These are phyloP conservation scores for Linum lewisii DNA, from an alignment of 345 rosid genomes.

Conservation along the genomic window DNA sequence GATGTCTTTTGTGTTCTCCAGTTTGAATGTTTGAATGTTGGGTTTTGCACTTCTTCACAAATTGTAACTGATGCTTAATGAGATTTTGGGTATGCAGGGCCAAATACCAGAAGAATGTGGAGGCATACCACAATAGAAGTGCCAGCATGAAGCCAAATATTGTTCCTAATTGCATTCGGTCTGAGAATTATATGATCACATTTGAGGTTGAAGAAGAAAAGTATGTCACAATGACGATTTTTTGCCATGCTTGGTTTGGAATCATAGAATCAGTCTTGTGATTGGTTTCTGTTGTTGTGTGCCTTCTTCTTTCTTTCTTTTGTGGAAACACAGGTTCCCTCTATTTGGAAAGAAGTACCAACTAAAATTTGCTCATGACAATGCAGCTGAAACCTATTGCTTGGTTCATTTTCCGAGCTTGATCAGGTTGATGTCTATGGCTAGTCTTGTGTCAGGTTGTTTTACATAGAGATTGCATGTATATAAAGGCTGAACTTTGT, in stretches of 20 bases:
- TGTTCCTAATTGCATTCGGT: slow-evolving; percentile 86
- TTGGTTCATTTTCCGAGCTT: slow-evolving; percentile 98
- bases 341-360: slow-evolving; percentile 92
- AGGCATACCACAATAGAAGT: slow-evolving; percentile 88
- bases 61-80: background rate
- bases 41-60: background rate
- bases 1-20: background rate
- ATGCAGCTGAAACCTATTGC: slow-evolving; percentile 65
- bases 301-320: background rate
- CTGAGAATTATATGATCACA: slow-evolving; percentile 87
- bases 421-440: slow-evolving; percentile 47
- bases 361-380: slow-evolving; percentile 77
- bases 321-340: slow-evolving; percentile 57
- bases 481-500: background rate
- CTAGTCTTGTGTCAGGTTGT: background rate
- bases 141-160: slow-evolving; percentile 69
- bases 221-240: slow-evolving; percentile 26
- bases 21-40: background rate
- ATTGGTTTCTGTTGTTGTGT: background rate
- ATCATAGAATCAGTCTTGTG: background rate
- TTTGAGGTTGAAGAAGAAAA: slow-evolving; percentile 96
- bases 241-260: background rate
- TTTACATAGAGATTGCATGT: background rate
- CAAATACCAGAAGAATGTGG: slow-evolving; percentile 94
- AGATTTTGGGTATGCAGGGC: slow-evolving; percentile 47